Conservation (phyloP, 148 eudicot genomes). For the Spergularia bocconei region DNA sequence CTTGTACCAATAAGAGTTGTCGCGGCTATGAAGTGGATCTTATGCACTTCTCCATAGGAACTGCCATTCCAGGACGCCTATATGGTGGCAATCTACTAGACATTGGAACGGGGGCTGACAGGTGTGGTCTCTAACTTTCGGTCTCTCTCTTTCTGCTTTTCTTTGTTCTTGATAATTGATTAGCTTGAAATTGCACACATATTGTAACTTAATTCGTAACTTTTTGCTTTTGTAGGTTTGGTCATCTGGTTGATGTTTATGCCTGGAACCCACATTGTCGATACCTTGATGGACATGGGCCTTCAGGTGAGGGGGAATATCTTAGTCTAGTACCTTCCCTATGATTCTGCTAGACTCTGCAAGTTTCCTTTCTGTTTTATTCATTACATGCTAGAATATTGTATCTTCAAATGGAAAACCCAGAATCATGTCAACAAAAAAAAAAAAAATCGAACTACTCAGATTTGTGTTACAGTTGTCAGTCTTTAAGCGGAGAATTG, state of each 20-base stretch:
- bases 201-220: background rate
- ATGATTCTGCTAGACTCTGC: background rate
- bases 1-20: constrained; percentile 71
- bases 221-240: constrained; percentile 44
- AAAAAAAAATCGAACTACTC: too few species aligned
- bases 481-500: background rate
- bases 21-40: constrained; percentile 89
- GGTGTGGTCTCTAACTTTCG: constrained; percentile 36
- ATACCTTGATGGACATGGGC: constrained; percentile 67
- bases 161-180: constrained; percentile 3
- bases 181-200: background rate
- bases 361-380: background rate
- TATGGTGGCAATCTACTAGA: constrained; percentile 73
- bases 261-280: constrained; percentile 91
- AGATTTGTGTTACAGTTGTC: background rate
- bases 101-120: constrained; percentile 65
- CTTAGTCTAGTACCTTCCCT: background rate
- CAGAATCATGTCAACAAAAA: background rate
- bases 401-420: background rate
- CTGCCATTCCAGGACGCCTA: constrained; percentile 79
- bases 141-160: too few species aligned
- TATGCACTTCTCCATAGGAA: constrained; percentile 92
- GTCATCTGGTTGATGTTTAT: constrained; percentile 84
- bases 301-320: constrained; percentile 53
- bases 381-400: background rate